Conservation (phyloP, 2,329 filamentous ascomycete species). For the Colletotrichum sp. region DNA sequence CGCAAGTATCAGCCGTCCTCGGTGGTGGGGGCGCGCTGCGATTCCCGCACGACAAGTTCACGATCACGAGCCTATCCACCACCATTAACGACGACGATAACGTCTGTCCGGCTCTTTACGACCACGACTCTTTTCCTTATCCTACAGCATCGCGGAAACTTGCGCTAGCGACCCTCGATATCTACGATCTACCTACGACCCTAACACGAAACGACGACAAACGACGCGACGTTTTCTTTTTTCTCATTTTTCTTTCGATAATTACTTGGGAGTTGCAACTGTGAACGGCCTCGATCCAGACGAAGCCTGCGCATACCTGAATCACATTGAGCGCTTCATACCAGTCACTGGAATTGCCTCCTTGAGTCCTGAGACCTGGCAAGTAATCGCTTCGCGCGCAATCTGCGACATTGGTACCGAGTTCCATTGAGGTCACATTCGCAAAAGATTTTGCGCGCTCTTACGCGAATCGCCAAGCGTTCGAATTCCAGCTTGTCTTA, state of each 20-base stretch:
- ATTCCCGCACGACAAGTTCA: slow-evolving; percentile 8
- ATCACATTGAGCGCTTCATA: background rate
- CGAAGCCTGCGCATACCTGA: slow-evolving; percentile 2
- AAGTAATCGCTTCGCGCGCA: background rate
- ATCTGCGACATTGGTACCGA: background rate
- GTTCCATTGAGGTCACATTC: background rate
- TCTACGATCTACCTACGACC: slow-evolving; percentile 4
- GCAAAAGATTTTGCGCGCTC: background rate
- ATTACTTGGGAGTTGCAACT: background rate
- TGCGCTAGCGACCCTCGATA: slow-evolving; percentile 3
- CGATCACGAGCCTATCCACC: slow-evolving; percentile 11
- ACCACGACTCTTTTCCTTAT: slow-evolving; percentile 9
- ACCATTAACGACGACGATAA: background rate
- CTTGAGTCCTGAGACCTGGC: background rate
- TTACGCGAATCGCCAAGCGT: background rate
- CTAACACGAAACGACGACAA: slow-evolving; percentile 10
- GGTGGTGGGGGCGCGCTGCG: slow-evolving; percentile 21
- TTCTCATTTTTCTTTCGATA: background rate
- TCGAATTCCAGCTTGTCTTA: slow-evolving; percentile 7
- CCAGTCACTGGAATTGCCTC: background rate
- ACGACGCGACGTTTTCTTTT: slow-evolving; percentile 1
- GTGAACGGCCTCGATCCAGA: background rate
- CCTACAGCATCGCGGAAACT: background rate
- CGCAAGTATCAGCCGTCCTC: slow-evolving; percentile 21
- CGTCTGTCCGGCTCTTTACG: background rate